Evolutionary conservation across 495 filamentous ascomycete genomes (phyloP), one percentile per base, ranked within the genome.

Genomic region (Bacidia gigantensis): DNA sequence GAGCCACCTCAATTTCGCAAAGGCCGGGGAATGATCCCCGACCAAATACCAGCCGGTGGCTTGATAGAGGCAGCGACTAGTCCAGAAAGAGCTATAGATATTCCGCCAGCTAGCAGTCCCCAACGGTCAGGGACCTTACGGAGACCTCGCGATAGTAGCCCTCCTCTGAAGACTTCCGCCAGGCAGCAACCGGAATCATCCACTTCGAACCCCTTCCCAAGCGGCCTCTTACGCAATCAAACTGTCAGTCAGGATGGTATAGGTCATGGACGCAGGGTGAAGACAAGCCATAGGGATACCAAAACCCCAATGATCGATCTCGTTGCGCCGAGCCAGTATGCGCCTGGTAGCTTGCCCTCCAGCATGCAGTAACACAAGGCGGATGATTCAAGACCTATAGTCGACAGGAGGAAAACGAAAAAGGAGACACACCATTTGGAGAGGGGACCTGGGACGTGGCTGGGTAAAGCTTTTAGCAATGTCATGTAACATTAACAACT

Each of bases 1-100:
- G 85, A 87, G 53, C 73, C 86, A 18, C 86, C 83, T 3, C 87
- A 93, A 58, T 78, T 82, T 59, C 72, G 75, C 29, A 81, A 79
- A 48, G 88, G 88, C 11, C 79, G 76, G 54, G 85, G 82, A 9
- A 76, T 87, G 39, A 68, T 68, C 5, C 76, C 82, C 0, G 77
- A 83, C 1, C 67, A 74, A 1, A 75, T 61, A 3, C 60, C 56
- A 1, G 54, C 60, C 2, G 84, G 29, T 61, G 70, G 58, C 65
- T 71, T 93, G 0, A 72, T 93, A 26, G 84, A 89, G 26, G 70
- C 68, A 10, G 83, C 83, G 5, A 84, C 79, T 0, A 73, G 70
- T 1, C 70, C 69, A 0, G 78, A 82, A 7, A 68, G 68, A 12
- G 64, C 68, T 9, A 69, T 80, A 46, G 58, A 62, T 3, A 70